Evolutionary conservation across 2,329 filamentous ascomycete genomes (phyloP), one percentile per base, ranked within the genome.

Genomic region (Sporothrix brunneoviolacea): DNA sequence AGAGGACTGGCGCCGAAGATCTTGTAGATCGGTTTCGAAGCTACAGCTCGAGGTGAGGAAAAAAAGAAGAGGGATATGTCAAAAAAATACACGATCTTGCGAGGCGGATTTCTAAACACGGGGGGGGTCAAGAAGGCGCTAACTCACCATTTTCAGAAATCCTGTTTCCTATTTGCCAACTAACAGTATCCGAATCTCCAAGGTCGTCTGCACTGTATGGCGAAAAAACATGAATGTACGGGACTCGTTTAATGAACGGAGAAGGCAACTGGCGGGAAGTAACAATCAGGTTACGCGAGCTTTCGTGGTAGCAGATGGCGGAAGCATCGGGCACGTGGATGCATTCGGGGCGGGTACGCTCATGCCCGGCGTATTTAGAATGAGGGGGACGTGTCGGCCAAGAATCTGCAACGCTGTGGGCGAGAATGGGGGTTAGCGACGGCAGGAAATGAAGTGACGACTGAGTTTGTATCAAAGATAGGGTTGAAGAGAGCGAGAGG

Each of bases 251-350:
- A 28, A 28, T 28, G 24, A 10, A 10, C 24, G 6, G 13, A 5
- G 38, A 15, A 16, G 54, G 15, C n/a, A n/a, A n/a, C n/a, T n/a
- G n/a, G n/a, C 66, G 60, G 7, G 71, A 70, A 4, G 73, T 70
- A 27, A 75, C 48, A 5, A 77, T 60, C 4, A 77, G 59, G 35
- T 61, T 67, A 50, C 69, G 62, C 2, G 69, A 69, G 5, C 68
- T 62, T 4, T 62, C 57, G 48, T 76, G 71, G 48, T 74, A 77
- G 50, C 69, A 67, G 55, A 80, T 70, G 5, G 72, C 73, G 8
- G 72, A 72, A 47, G 74, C 65, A 37, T 70, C 63, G 7, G 62
- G 61, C 13, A 46, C 39, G 15, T 18, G 4, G 4, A 54, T 9
- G 4, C 13, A 6, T 24, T 52, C 55, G 5, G 36, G 22, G 2